phyloP scores from a whole-genome alignment of 208 protist species.

The Leishmania mexicana region DNA sequence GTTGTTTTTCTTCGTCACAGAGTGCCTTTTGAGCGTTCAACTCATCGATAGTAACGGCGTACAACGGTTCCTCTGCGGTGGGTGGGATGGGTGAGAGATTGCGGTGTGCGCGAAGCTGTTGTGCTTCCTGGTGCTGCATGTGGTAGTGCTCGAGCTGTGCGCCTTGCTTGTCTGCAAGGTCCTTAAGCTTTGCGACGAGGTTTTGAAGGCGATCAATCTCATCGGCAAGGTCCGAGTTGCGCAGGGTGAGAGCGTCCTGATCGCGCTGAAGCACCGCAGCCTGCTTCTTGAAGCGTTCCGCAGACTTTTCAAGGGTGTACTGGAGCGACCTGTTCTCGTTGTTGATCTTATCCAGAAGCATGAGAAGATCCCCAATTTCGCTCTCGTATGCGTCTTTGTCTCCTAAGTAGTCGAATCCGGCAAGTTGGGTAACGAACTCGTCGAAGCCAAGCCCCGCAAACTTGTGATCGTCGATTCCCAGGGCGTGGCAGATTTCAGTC shows the following conservation, averaged over 20 bases:
- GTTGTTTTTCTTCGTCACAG: slow-evolving; percentile 16
- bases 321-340: slow-evolving; percentile 60
- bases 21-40: slow-evolving; percentile 28
- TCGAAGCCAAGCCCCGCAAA: slow-evolving; percentile 45
- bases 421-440: slow-evolving; percentile 46
- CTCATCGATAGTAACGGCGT: slow-evolving; percentile 57
- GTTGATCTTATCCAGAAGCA: slow-evolving; percentile 62
- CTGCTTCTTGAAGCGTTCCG: slow-evolving; percentile 56
- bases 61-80: slow-evolving; percentile 37
- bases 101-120: slow-evolving; percentile 47
- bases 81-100: slow-evolving; percentile 32
- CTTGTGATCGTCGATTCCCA: slow-evolving; percentile 39
- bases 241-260: slow-evolving; percentile 40
- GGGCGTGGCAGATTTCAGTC: slow-evolving; percentile 42
- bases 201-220: slow-evolving; percentile 49
- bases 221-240: slow-evolving; percentile 44
- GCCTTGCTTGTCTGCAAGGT: slow-evolving; percentile 49
- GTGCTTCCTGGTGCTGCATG: slow-evolving; percentile 50
- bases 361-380: slow-evolving; percentile 62
- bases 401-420: slow-evolving; percentile 36
- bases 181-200: slow-evolving; percentile 51
- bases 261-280: slow-evolving; percentile 48
- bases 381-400: slow-evolving; percentile 68
- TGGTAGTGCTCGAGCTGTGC: slow-evolving; percentile 43
- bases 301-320: slow-evolving; percentile 60